These are phyloP conservation scores for Myriosclerotinia duriaeana DNA, from an alignment of 2,329 filamentous ascomycete species.

Conservation along the genomic window DNA sequence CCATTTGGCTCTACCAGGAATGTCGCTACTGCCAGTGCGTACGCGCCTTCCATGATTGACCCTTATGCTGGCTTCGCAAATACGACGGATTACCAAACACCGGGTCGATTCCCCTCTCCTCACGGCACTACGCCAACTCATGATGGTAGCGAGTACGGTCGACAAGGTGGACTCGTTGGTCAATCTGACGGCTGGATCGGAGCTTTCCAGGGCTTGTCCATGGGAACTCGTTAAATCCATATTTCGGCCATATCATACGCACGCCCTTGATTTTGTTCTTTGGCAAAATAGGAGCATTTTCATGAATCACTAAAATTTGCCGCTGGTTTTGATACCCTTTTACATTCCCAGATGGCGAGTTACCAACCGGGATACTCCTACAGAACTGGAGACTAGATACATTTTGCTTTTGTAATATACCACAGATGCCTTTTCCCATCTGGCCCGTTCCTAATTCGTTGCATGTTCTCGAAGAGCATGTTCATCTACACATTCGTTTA, in stretches of 20 bases:
- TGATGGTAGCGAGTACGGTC: conserved; percentile 45
- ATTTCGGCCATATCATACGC: neutral
- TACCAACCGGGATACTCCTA: conserved; percentile 4
- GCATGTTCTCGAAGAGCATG: conserved; percentile 16
- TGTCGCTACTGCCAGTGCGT: conserved; percentile 40
- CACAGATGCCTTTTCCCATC: conserved; percentile 5
- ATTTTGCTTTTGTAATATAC: conserved; percentile 24
- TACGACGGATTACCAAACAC: conserved; percentile 47
- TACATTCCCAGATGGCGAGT: conserved; percentile 5
- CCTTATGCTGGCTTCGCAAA: conserved; percentile 47
- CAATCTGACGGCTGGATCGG: conserved; percentile 56
- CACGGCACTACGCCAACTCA: conserved; percentile 42
- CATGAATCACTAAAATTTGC: neutral
- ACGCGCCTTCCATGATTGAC: conserved; percentile 47
- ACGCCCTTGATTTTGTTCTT: neutral
- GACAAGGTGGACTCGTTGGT: conserved; percentile 44
- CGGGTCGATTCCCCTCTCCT: conserved; percentile 49
- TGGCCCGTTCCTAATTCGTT: conserved; percentile 10
- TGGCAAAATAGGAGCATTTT: neutral
- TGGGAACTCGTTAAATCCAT: conserved; percentile 50
- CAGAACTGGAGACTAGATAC: conserved; percentile 13
- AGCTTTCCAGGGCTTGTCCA: conserved; percentile 68
- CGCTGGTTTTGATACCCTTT: conserved; percentile 5
- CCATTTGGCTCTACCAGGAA: conserved; percentile 47
- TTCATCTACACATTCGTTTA: conserved; percentile 14